Percentiles rank a stretch among this genome's conserved stretches.
These are phyloP conservation scores for Massariosphaeria phaeospora DNA, from an alignment of 495 filamentous ascomycete species.

Conservation along the genomic window DNA sequence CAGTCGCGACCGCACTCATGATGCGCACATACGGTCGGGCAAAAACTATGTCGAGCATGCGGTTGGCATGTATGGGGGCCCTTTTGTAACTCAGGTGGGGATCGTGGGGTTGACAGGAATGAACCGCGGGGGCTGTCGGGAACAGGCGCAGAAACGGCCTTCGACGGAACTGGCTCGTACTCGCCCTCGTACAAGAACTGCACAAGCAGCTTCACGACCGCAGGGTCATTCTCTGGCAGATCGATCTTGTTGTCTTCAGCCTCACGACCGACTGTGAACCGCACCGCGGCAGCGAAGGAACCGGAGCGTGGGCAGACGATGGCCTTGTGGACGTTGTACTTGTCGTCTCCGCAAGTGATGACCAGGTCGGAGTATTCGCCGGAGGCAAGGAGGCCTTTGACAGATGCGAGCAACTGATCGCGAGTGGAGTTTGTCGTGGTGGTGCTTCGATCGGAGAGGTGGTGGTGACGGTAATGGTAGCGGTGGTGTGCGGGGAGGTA, in stretches of 20 bases:
- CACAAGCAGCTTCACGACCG: constrained; percentile 48
- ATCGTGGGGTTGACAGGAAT: no score
- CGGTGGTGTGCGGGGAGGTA: no score
- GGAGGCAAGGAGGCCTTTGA: constrained; percentile 7
- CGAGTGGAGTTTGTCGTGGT: no score
- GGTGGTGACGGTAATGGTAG: no score
- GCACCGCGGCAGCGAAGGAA: constrained; percentile 3
- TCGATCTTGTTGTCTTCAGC: constrained; percentile 43
- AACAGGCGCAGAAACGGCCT: no score
- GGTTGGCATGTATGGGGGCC: no score
- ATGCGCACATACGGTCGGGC: no score
- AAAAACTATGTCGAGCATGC: no score
- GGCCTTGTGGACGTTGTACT: constrained; percentile 17
- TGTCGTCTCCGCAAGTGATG: constrained; percentile 8
- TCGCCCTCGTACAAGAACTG: constrained; percentile 48
- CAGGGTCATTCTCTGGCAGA: constrained; percentile 48
- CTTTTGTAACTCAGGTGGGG: no score
- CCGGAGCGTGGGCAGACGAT: constrained; percentile 9
- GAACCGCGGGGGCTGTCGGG: not conserved
- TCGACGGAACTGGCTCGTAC: constrained; percentile 39
- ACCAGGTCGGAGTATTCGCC: constrained; percentile 12
- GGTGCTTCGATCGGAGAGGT: no score
- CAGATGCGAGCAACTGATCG: not conserved
- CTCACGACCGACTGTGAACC: constrained; percentile 33
- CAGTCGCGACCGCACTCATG: not conserved